Conservation (phyloP, 164 flowering plant genomes). For the Macadamia integrifolia region DNA sequence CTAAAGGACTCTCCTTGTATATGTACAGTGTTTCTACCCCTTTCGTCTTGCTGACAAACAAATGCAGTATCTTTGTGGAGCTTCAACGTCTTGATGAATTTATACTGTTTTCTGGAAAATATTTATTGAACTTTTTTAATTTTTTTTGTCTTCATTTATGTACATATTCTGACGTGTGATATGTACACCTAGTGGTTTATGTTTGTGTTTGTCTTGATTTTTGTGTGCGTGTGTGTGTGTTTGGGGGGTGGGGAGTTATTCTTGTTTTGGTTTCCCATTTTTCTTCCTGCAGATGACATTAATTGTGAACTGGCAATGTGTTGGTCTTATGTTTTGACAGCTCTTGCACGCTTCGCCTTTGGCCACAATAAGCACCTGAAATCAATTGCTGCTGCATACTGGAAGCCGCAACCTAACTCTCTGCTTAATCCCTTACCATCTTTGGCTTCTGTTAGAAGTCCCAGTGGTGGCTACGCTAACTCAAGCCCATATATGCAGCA, state of each 20-base stretch:
- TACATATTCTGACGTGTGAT: too few relatives aligned
- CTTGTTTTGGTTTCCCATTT: neutral
- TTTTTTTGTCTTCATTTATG: too few relatives aligned
- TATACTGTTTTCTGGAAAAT: too few relatives aligned
- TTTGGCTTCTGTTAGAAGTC: slow-evolving; percentile 47
- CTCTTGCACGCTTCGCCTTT: slow-evolving; percentile 90
- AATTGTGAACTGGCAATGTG: neutral
- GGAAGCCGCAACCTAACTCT: slow-evolving; percentile 75
- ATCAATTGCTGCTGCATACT: slow-evolving; percentile 75
- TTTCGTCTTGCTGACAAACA: too few relatives aligned
- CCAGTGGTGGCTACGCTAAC: slow-evolving; percentile 45
- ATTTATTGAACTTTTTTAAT: too few relatives aligned
- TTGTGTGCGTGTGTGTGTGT: neutral
- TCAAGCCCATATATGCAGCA: slow-evolving; percentile 40
- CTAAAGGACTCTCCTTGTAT: too few relatives aligned
- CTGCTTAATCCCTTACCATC: slow-evolving; percentile 64
- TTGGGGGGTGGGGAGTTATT: neutral
- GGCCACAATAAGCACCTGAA: slow-evolving; percentile 85
- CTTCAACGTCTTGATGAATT: too few relatives aligned
- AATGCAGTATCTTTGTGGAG: too few relatives aligned
- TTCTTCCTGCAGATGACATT: too few relatives aligned
- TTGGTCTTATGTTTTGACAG: slow-evolving; percentile 35
- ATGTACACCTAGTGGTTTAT: too few relatives aligned
- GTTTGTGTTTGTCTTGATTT: too few relatives aligned
- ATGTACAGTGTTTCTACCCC: too few relatives aligned